These are phyloP conservation scores for Camellia sinensis DNA, from an alignment of 148 eudicot species.

Conservation along the genomic window DNA sequence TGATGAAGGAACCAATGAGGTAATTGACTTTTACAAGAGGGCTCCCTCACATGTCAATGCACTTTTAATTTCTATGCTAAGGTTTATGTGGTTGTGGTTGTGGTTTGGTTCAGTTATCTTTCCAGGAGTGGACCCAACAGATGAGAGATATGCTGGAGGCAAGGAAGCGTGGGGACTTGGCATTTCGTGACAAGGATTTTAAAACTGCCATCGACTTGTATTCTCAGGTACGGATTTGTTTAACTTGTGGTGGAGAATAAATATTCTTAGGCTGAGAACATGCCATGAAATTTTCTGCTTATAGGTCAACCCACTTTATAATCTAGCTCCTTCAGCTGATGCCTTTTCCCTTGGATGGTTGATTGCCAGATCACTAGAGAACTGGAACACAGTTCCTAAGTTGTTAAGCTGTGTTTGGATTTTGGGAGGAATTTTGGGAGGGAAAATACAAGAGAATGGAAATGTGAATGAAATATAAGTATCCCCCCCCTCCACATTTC, in stretches of 20 bases:
- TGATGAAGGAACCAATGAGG: constrained; percentile 97
- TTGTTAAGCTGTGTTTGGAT: background rate
- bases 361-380: background rate
- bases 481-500: too few species aligned
- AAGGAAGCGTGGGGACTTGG: constrained; percentile 76
- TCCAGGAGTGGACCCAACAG: constrained; percentile 97
- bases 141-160: constrained; percentile 90
- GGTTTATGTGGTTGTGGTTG: background rate
- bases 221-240: constrained; percentile 55
- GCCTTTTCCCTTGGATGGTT: background rate
- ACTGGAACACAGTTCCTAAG: background rate
- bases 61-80: background rate
- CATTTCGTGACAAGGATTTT: constrained; percentile 82
- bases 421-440: too few species aligned
- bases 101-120: constrained; percentile 54
- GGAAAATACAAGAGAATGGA: too few species aligned
- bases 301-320: background rate
- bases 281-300: background rate
- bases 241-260: background rate
- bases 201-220: constrained; percentile 73
- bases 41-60: background rate
- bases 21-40: constrained; percentile 19
- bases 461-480: too few species aligned
- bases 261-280: background rate
- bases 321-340: background rate